Percentiles rank a stretch among this genome's conserved stretches.
phyloP scores from a whole-genome alignment of 2,329 filamentous ascomycete species.

The Coniella lustricola region DNA sequence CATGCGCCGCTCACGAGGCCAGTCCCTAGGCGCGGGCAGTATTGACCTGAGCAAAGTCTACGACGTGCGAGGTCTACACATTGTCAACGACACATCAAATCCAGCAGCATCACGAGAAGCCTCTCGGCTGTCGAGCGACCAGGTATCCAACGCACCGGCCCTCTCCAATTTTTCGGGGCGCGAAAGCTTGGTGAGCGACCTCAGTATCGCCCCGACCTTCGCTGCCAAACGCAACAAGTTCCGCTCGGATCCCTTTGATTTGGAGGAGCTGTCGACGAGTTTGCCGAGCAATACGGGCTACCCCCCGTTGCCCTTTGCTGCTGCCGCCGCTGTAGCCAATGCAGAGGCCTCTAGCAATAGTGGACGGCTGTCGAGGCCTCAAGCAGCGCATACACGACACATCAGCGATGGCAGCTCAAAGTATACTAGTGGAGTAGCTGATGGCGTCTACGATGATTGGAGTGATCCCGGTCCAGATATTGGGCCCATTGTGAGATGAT shows the following conservation, averaged over 20 bases:
- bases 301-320: slow-evolving; percentile 24
- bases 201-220: slow-evolving; percentile 38
- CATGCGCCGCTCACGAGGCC: slow-evolving; percentile 42
- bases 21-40: slow-evolving; percentile 29
- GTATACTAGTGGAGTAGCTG: slow-evolving; percentile 45
- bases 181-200: slow-evolving; percentile 34
- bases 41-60: slow-evolving; percentile 20
- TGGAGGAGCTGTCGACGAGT: slow-evolving; percentile 45
- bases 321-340: slow-evolving; percentile 19
- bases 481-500: slow-evolving; percentile 28
- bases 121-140: slow-evolving; percentile 10
- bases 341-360: slow-evolving; percentile 1
- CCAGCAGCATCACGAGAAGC: not conserved
- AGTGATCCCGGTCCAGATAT: slow-evolving; percentile 50
- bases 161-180: slow-evolving; percentile 21
- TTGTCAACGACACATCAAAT: slow-evolving; percentile 8
- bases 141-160: not conserved
- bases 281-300: slow-evolving; percentile 21
- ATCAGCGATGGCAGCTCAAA: slow-evolving; percentile 34
- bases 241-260: slow-evolving; percentile 58
- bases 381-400: slow-evolving; percentile 27
- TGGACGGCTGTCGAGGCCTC: slow-evolving; percentile 22
- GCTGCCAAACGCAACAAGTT: slow-evolving; percentile 47
- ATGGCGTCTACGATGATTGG: slow-evolving; percentile 33
- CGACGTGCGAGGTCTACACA: slow-evolving; percentile 3